A percentile compares a stretch with the other conserved stretches of the same genome.
These are phyloP conservation scores for Syzygium aqueum DNA, from an alignment of 345 rosid species.

Conservation along the genomic window DNA sequence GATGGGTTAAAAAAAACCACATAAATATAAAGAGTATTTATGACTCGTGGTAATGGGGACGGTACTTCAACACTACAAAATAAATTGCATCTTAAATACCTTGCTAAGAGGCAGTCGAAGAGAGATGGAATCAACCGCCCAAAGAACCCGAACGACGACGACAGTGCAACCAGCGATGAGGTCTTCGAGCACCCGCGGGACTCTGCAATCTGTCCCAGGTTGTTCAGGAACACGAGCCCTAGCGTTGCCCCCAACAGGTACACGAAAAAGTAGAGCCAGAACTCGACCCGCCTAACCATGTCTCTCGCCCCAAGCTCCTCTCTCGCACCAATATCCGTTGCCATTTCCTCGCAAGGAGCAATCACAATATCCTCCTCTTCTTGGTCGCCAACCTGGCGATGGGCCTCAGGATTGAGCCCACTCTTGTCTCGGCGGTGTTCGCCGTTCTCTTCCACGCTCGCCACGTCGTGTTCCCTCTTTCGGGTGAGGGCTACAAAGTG, in stretches of 20 bases:
- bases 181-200: conserved; percentile 51
- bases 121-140: conserved; percentile 90
- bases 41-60: no score
- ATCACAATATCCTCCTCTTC: not conserved
- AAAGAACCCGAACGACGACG: conserved; percentile 80
- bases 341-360: not conserved
- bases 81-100: conserved; percentile 19
- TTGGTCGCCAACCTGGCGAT: not conserved
- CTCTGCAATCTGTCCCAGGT: conserved; percentile 90
- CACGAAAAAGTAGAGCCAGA: conserved; percentile 68
- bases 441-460: not conserved
- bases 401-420: not conserved
- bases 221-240: conserved; percentile 70
- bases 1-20: no score
- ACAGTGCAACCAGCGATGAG: conserved; percentile 56
- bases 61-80: no score
- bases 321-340: conserved; percentile 7
- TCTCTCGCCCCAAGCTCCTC: conserved; percentile 63
- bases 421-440: not conserved
- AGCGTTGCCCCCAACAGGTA: conserved; percentile 83
- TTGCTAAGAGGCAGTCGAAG: conserved; percentile 47
- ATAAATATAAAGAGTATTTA: no score
- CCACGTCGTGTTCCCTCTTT: not conserved
- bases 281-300: conserved; percentile 50
- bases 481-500: not conserved